A percentile compares a stretch with the other conserved stretches of the same genome.
These are phyloP conservation scores for Candida oleophila DNA, from an alignment of 805 yeast genomes.

Conservation along the genomic window DNA sequence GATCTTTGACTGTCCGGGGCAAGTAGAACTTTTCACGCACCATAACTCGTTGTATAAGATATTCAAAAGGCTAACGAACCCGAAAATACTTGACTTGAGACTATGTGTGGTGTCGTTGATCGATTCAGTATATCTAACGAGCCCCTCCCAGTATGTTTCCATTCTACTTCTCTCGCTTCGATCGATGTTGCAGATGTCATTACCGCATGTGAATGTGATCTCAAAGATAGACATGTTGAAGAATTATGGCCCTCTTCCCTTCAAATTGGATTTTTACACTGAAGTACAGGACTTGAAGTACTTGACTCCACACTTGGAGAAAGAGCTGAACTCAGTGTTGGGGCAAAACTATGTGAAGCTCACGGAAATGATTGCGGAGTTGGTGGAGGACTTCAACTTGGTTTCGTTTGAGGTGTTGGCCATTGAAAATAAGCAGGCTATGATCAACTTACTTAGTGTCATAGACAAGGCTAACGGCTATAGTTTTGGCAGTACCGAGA, in stretches of 20 bases:
- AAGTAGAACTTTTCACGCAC: conserved; percentile 91
- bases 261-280: conserved; percentile 80
- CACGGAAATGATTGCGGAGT: conserved; percentile 75
- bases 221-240: conserved; percentile 84
- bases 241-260: conserved; percentile 78
- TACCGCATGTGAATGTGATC: conserved; percentile 91
- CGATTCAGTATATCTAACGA: conserved; percentile 77
- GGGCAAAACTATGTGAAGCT: conserved; percentile 64
- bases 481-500: conserved; percentile 85
- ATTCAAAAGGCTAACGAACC: conserved; percentile 49
- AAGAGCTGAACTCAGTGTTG: conserved; percentile 66
- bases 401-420: conserved; percentile 88
- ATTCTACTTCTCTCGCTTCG: conserved; percentile 76
- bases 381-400: conserved; percentile 82
- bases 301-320: conserved; percentile 64
- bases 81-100: conserved; percentile 60
- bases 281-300: conserved; percentile 83
- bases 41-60: conserved; percentile 71
- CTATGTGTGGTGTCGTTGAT: conserved; percentile 82
- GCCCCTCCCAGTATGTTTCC: conserved; percentile 88
- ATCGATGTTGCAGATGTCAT: conserved; percentile 87
- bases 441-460: conserved; percentile 75
- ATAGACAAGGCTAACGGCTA: conserved; percentile 95
- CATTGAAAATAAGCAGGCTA: conserved; percentile 86
- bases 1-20: conserved; percentile 92